Evolutionary conservation across 148 eudicot species (phyloP).

Genomic region (Spergularia marina): DNA sequence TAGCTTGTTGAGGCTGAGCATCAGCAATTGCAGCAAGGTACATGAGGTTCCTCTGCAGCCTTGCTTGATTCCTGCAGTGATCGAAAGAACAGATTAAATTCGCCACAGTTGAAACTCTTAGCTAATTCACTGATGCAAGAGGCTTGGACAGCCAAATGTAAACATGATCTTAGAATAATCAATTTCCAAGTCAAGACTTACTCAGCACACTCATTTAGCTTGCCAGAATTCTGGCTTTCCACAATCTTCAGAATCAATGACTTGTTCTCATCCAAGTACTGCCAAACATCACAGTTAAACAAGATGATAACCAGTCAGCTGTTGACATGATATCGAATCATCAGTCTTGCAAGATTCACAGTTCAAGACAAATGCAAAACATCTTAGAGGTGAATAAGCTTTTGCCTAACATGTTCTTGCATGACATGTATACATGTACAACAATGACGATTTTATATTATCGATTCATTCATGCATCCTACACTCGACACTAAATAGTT

Average conservation of each 20-base stretch:
- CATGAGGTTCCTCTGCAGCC: slow-evolving; percentile 84
- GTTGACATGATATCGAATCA: not conserved
- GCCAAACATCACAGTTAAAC: slow-evolving; percentile 21
- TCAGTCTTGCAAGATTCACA: not conserved
- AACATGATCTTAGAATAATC: not conserved
- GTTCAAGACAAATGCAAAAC: no score
- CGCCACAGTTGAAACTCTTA: not conserved
- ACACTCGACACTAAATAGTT: no score
- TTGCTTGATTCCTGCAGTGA: slow-evolving; percentile 66
- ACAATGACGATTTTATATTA: not conserved
- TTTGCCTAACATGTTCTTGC: no score
- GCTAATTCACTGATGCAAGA: not conserved
- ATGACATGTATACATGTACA: no score
- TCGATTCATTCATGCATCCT: not conserved
- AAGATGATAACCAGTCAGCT: not conserved
- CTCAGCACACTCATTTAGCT: slow-evolving; percentile 95
- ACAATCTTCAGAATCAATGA: slow-evolving; percentile 95
- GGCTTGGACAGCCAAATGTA: not conserved
- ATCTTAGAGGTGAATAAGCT: no score
- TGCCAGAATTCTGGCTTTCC: slow-evolving; percentile 94
- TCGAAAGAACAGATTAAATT: not conserved
- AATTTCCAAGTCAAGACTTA: slow-evolving; percentile 35
- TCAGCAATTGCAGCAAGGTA: slow-evolving; percentile 95
- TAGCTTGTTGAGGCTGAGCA: slow-evolving; percentile 80
- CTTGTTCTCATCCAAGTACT: slow-evolving; percentile 99